Evolutionary conservation across 169 alveolate genomes (phyloP), one percentile per base, ranked within the genome.

Genomic region (Neospora caninum): DNA sequence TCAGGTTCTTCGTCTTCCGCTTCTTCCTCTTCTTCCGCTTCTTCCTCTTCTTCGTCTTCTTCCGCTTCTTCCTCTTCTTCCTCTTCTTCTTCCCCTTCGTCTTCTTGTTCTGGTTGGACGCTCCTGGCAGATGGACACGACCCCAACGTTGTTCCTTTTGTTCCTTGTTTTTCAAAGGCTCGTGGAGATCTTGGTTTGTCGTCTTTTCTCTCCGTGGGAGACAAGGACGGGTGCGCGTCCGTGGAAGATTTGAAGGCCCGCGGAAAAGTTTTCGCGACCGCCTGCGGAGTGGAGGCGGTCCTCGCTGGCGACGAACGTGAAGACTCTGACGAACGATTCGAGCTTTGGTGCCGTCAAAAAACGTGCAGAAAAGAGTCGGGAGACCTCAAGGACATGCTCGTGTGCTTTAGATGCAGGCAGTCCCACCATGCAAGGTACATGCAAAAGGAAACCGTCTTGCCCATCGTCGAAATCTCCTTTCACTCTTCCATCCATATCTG

Each of bases 381-480:
- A 20, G 86, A 92, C 53, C 18, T 34, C 6, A 92, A 92, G 45
- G 94, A 73, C 67, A 16, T 92, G 67, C 88, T 92, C 73, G 36
- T 92, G 9, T 92, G 94, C 83, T 39, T 73, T 41, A 80, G 69
- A 43, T 92, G 94, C 92, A 18, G 93, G 73, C 73, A 82, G 43
- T 29, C 91, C 9, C 69, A 42, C 73, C 94, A 92, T 36, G 94
- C 94, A 27, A 39, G 94, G 94, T 80, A n/a, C 18, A 93, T 41
- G 6, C n/a, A 16, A 80, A 38, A n/a, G 16, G 69, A 10, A 34
- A 13, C 88, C 54, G 16, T 9, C 36, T 36, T 64, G 41, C n/a
- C 20, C 41, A 43, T 43, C 88, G 22, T 29, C 91, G 86, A 7
- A 83, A 13, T 73, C 80, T 73, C 58, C 29, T 18, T 36, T 20